Conservation (phyloP, 2,329 filamentous ascomycete species). For the Westerdykella sp. region DNA sequence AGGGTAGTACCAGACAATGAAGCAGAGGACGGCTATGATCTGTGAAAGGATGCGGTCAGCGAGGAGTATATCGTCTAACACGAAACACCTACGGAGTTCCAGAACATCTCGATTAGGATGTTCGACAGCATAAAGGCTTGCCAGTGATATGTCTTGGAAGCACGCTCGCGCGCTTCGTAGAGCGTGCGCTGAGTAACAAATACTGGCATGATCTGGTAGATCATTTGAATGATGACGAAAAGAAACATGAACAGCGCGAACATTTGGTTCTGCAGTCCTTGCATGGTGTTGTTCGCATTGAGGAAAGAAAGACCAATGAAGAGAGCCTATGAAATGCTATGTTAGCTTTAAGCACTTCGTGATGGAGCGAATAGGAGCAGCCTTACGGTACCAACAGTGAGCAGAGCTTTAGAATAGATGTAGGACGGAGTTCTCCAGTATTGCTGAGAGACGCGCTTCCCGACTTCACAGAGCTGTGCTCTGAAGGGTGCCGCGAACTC, state of each 20-base stretch:
- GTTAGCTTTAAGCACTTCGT: background rate
- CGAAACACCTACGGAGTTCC: conserved; percentile 52
- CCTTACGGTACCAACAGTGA: conserved; percentile 2
- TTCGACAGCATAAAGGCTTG: conserved; percentile 4
- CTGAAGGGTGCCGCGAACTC: conserved; percentile 13
- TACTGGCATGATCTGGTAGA: conserved; percentile 9
- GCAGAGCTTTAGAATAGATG: conserved; percentile 11
- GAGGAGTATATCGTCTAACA: conserved; percentile 75
- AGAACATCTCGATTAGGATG: conserved; percentile 33
- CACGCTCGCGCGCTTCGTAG: conserved; percentile 3
- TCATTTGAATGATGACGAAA: conserved; percentile 12
- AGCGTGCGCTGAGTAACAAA: conserved; percentile 3
- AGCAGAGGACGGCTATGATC: conserved; percentile 48
- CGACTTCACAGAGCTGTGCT: conserved; percentile 8
- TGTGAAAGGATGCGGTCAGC: conserved; percentile 35
- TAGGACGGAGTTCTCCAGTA: conserved; percentile 16
- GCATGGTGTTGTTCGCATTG: background rate
- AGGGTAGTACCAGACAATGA: conserved; percentile 53
- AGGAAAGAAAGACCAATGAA: conserved; percentile 8
- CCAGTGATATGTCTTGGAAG: conserved; percentile 5
- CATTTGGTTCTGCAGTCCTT: conserved; percentile 5
- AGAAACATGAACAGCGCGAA: conserved; percentile 11
- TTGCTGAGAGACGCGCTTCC: conserved; percentile 9
- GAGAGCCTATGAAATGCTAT: background rate
- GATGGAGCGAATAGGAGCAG: background rate